Evolutionary conservation across 2,329 filamentous ascomycete species (phyloP), one percentile per base, ranked within the genome.

Genomic region (Colletotrichum acutatum): DNA sequence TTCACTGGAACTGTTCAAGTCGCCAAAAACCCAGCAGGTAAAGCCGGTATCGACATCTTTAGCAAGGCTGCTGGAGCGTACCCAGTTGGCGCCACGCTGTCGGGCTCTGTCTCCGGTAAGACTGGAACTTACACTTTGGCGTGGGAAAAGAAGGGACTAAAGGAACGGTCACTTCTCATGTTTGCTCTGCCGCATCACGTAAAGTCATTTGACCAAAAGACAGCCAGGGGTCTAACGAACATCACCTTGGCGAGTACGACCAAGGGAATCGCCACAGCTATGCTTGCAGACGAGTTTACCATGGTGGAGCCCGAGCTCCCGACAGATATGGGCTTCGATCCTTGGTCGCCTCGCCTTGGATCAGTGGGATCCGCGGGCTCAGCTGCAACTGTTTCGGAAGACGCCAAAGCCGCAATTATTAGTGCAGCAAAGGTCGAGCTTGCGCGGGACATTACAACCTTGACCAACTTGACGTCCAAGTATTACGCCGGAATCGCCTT

Each of bases 401-500:
- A 84, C 11, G 87, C 88, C 3, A 88, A 90, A 72, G 78, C 85
- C 3, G 82, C 84, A 2, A 91, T 94, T 53, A 81, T 83, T 22
- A 82, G 85, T 1, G 83, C 90, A 14, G 91, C 92, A 9, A 85
- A 86, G 30, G 86, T 84, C 24, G 94, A 97, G 80, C 84, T 95
- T 1, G 86, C 88, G 1, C 90, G 94, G 80, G 87, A 93, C 78
- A 92, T 96, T 78, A 80, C 83, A 4, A 82, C 83, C 0, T 90
- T 94, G 77, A 89, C 89, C 6, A 89, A 95, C 74, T 84, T 93
- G 59, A 88, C 94, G 78, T 95, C 93, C 72, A 94, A 95, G 88
- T 97, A 97, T 82, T 97, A 91, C 81, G 91, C 91, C 75, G 94
- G 95, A 68, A 97, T 94, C 83, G 87, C 89, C 1, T 83, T 94